Conservation (phyloP, 208 protist genomes). For the Leishmania aethiopica region DNA sequence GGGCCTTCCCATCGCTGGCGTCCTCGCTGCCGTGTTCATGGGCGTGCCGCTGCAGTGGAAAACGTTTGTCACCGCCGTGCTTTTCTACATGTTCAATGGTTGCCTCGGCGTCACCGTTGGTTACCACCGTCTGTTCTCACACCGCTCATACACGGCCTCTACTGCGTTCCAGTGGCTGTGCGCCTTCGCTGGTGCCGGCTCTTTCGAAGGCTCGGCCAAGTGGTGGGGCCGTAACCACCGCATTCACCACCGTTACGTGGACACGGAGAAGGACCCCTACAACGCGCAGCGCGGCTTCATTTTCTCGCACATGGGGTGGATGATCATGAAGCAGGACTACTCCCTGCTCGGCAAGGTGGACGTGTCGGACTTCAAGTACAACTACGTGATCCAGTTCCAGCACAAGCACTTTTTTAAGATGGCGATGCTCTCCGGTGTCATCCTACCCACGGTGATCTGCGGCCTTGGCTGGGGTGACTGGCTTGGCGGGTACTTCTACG, state of each 20-base stretch:
- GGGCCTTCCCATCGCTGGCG: slow-evolving; percentile 45
- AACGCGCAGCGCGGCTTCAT: slow-evolving; percentile 90
- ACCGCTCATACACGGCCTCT: slow-evolving; percentile 80
- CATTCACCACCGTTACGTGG: slow-evolving; percentile 91
- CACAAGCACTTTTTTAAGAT: slow-evolving; percentile 87
- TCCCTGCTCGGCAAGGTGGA: slow-evolving; percentile 81
- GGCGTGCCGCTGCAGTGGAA: slow-evolving; percentile 75
- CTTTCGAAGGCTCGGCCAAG: slow-evolving; percentile 92
- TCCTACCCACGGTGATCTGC: slow-evolving; percentile 85
- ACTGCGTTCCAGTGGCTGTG: slow-evolving; percentile 68
- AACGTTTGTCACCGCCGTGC: slow-evolving; percentile 59
- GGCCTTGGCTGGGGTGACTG: slow-evolving; percentile 86
- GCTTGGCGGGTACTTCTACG: slow-evolving; percentile 88
- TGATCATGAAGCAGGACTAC: slow-evolving; percentile 93
- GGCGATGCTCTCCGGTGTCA: slow-evolving; percentile 83
- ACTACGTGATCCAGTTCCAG: slow-evolving; percentile 87
- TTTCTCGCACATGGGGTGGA: slow-evolving; percentile 93
- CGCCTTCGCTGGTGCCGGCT: slow-evolving; percentile 78
- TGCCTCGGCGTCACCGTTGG: slow-evolving; percentile 91
- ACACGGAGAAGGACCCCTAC: slow-evolving; percentile 93
- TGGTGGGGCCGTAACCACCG: slow-evolving; percentile 92
- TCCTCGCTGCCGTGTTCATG: slow-evolving; percentile 28
- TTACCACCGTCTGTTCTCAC: slow-evolving; percentile 91
- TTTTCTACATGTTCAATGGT: slow-evolving; percentile 87
- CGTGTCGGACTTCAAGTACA: slow-evolving; percentile 84